Percentiles rank a stretch among this genome's conserved stretches.
Evolutionary conservation across 2,329 filamentous ascomycete species (phyloP).

Genomic region (Penicillium sp.): DNA sequence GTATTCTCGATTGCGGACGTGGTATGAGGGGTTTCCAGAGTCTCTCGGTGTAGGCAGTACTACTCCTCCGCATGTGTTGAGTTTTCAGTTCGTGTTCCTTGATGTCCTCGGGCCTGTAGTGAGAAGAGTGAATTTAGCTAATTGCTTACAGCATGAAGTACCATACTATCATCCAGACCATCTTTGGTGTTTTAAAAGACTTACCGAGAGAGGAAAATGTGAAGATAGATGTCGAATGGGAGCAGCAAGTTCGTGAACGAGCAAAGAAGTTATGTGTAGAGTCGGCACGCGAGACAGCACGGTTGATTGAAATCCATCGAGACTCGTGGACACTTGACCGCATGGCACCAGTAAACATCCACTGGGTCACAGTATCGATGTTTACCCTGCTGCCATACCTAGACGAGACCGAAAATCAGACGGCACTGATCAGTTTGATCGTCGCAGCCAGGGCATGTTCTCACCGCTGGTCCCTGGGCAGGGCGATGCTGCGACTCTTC

Average conservation of each 20-base stretch:
- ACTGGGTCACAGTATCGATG: constrained; percentile 34
- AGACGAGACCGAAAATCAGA: constrained; percentile 22
- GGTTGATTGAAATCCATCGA: constrained; percentile 26
- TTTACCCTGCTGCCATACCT: constrained; percentile 32
- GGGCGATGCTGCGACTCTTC: constrained; percentile 23
- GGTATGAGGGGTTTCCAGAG: constrained; percentile 15
- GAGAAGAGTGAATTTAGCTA: not conserved
- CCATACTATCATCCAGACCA: constrained; percentile 39
- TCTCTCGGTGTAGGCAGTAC: not conserved
- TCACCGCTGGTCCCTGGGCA: constrained; percentile 26
- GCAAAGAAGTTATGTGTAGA: constrained; percentile 23
- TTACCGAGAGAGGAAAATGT: constrained; percentile 5
- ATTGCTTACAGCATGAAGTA: constrained; percentile 28
- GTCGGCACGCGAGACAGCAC: constrained; percentile 29
- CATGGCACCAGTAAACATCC: constrained; percentile 35
- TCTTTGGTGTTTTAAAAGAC: constrained; percentile 32
- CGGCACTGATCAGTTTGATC: constrained; percentile 31
- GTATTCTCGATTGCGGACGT: constrained; percentile 22
- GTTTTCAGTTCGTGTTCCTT: constrained; percentile 11
- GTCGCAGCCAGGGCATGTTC: constrained; percentile 29
- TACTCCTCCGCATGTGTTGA: constrained; percentile 16
- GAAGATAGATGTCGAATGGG: constrained; percentile 6
- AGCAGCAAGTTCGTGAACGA: constrained; percentile 6
- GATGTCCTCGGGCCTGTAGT: not conserved
- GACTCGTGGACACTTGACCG: constrained; percentile 36